Percentiles rank a stretch among this genome's conserved stretches.
Conservation (phyloP, 2,329 filamentous ascomycete genomes). For the Botryosphaeria dothidea region DNA sequence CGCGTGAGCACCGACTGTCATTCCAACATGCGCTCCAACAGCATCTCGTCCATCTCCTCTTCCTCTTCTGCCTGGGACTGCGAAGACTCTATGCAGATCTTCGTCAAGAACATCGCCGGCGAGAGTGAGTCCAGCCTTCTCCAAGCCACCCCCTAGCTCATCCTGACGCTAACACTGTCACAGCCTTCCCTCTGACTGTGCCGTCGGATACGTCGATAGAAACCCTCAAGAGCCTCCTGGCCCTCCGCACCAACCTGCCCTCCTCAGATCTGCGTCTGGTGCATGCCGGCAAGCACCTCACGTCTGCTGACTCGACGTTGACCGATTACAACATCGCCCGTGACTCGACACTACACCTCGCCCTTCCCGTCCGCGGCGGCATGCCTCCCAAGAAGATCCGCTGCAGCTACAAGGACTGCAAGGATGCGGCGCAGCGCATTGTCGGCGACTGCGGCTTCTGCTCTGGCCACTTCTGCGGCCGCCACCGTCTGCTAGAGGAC, state of each 20-base stretch:
- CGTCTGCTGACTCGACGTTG: constrained; percentile 43
- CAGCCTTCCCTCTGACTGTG: constrained; percentile 60
- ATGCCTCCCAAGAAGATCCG: constrained; percentile 73
- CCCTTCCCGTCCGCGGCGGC: constrained; percentile 57
- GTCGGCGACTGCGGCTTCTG: constrained; percentile 97
- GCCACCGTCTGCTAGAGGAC: constrained; percentile 89
- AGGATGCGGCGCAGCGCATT: constrained; percentile 83
- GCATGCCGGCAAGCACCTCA: constrained; percentile 59
- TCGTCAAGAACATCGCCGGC: constrained; percentile 60
- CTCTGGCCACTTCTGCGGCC: constrained; percentile 89
- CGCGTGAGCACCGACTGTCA: background rate
- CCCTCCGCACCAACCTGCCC: constrained; percentile 57
- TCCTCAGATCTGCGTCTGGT: constrained; percentile 56
- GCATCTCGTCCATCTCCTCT: constrained; percentile 46
- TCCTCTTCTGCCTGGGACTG: constrained; percentile 43
- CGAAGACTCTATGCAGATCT: constrained; percentile 60
- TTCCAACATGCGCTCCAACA: constrained; percentile 25
- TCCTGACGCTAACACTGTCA: constrained; percentile 24
- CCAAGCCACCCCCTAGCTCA: constrained; percentile 25
- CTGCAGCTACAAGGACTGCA: constrained; percentile 89
- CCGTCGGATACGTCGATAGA: constrained; percentile 55
- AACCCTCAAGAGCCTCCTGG: constrained; percentile 58
- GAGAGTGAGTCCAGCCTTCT: constrained; percentile 50
- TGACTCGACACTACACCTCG: constrained; percentile 56
- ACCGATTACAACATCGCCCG: constrained; percentile 50